Conservation (phyloP, 2,329 filamentous ascomycete species). For the Phoma sp. region DNA sequence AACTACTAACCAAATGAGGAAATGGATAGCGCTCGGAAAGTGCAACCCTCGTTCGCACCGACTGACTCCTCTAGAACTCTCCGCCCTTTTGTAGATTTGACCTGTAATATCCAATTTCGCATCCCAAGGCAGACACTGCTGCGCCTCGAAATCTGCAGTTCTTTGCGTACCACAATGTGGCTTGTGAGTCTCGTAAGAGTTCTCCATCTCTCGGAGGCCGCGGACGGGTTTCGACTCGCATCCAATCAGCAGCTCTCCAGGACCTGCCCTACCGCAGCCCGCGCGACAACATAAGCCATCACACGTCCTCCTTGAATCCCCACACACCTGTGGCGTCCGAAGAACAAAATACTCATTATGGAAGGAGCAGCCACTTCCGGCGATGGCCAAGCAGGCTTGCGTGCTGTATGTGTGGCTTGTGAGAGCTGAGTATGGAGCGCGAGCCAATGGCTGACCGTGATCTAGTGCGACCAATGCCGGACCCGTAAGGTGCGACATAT, state of each 20-base stretch:
- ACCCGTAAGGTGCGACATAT: slow-evolving; percentile 26
- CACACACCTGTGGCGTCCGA: slow-evolving; percentile 7
- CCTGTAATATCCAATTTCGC: no score
- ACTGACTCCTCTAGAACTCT: not conserved
- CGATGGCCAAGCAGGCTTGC: slow-evolving; percentile 9
- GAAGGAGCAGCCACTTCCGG: slow-evolving; percentile 9
- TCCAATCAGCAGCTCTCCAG: slow-evolving; percentile 1
- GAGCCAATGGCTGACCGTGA: not conserved
- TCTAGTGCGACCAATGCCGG: slow-evolving; percentile 44
- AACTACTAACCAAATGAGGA: not conserved
- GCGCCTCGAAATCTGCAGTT: no score
- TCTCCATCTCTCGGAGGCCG: slow-evolving; percentile 11
- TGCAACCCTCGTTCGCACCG: not conserved
- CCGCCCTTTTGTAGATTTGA: no score
- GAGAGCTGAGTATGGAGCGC: not conserved
- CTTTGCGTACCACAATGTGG: no score
- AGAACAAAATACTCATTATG: slow-evolving; percentile 1
- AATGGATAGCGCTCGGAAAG: not conserved
- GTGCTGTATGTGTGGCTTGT: slow-evolving; percentile 12
- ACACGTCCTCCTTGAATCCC: not conserved
- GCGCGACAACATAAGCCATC: slow-evolving; percentile 12
- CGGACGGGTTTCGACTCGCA: not conserved
- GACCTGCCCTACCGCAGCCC: slow-evolving; percentile 10
- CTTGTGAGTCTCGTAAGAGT: not conserved
- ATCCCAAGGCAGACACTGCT: no score